phyloP scores from a whole-genome alignment of 768 basidiomycete species.

The Sporobolomyces roseus region DNA sequence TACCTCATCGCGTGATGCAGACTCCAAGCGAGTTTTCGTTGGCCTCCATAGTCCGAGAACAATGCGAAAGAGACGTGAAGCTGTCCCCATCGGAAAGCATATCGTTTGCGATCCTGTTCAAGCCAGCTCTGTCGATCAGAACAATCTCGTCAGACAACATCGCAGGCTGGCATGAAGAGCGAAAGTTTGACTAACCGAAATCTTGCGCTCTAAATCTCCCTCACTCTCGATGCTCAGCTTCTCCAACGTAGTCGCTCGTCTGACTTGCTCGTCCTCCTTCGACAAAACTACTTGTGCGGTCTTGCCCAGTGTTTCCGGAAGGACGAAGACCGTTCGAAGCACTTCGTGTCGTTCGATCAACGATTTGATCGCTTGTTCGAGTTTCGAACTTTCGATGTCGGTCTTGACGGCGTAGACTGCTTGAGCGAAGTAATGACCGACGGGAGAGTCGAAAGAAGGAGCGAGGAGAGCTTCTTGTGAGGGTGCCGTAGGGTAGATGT shows the following conservation, averaged over 20 bases:
- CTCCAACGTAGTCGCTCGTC: not conserved
- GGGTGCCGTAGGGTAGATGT: conserved; percentile 35
- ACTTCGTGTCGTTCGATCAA: conserved; percentile 27
- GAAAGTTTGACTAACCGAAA: conserved; percentile 27
- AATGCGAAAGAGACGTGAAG: conserved; percentile 32
- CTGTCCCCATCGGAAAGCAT: conserved; percentile 31
- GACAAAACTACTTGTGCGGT: conserved; percentile 19
- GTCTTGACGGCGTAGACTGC: conserved; percentile 27
- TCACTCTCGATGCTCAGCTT: not conserved
- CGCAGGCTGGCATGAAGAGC: too few relatives aligned
- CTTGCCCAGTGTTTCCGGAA: conserved; percentile 13
- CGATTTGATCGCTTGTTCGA: conserved; percentile 7
- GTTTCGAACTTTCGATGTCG: not conserved
- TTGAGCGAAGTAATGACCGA: conserved; percentile 39
- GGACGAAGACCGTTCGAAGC: conserved; percentile 27
- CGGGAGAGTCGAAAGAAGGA: conserved; percentile 27
- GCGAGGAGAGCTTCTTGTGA: conserved; percentile 39
- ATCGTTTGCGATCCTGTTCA: conserved; percentile 3
- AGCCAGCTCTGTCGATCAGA: conserved; percentile 25
- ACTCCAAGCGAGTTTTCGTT: conserved; percentile 36
- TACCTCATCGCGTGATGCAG: conserved; percentile 42
- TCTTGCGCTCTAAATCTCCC: not conserved
- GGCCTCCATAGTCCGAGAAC: conserved; percentile 2
- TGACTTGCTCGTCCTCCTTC: conserved; percentile 26
- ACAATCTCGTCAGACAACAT: too few relatives aligned